Conservation (phyloP, 306 rosid genomes). For the Cyclanthera cordifolia region DNA sequence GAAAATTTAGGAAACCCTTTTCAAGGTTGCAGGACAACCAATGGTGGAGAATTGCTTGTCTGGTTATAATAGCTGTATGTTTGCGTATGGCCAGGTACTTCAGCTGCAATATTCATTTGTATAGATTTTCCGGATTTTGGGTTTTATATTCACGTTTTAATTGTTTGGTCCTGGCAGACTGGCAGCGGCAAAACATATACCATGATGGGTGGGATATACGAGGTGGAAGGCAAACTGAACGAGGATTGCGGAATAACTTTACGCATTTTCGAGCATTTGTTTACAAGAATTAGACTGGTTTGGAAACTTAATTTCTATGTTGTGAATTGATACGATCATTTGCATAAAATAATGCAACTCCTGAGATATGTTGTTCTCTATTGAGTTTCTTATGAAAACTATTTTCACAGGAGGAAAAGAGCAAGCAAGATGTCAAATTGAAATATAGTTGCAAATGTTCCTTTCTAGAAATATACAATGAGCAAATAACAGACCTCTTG, state of each 20-base stretch:
- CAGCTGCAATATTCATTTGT: background rate
- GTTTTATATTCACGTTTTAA: background rate
- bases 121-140: background rate
- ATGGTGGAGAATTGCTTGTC: slow-evolving; percentile 97
- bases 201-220: slow-evolving; percentile 89
- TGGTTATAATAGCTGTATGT: slow-evolving; percentile 94
- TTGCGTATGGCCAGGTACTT: slow-evolving; percentile 93
- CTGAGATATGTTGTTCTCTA: slow-evolving; percentile 1
- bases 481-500: slow-evolving; percentile 89
- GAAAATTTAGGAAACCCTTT: slow-evolving; percentile 56
- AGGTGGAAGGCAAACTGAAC: slow-evolving; percentile 45
- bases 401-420: slow-evolving; percentile 64
- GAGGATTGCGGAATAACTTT: slow-evolving; percentile 79
- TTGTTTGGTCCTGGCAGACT: slow-evolving; percentile 45
- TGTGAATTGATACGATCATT: slow-evolving; percentile 13
- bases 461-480: slow-evolving; percentile 86
- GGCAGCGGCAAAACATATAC: slow-evolving; percentile 98
- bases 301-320: slow-evolving; percentile 13
- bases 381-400: slow-evolving; percentile 16
- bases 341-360: slow-evolving; percentile 4
- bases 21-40: slow-evolving; percentile 79
- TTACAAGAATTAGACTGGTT: slow-evolving; percentile 56
- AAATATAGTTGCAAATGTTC: slow-evolving; percentile 90
- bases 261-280: slow-evolving; percentile 76
- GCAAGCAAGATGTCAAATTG: slow-evolving; percentile 48